Evolutionary conservation across 225 moss, liverwort and hornwort genomes (phyloP), one percentile per base, ranked within the genome.

Genomic region (Pseudisothecium myosuroides): DNA sequence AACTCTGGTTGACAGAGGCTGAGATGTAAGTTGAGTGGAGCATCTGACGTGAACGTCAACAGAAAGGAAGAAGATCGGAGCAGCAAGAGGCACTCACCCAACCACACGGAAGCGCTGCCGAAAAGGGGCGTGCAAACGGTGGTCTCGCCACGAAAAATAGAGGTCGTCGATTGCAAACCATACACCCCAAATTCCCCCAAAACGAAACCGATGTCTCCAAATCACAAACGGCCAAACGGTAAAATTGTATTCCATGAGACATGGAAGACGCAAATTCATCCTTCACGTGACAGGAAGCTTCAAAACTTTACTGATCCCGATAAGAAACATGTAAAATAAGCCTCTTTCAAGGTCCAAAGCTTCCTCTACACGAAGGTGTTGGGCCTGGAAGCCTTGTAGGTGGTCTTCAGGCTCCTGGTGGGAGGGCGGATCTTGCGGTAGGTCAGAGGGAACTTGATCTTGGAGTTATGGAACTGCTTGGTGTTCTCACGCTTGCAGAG

Each of bases 401-500:
- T 97, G 83, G 97, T 95, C 93, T 97, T 97, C 64, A 97, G 59
- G 87, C 90, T 94, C 86, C 92, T 93, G 78, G 90, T 91, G 27
- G 96, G 95, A 76, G 95, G 96, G 84, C 93, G 93, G 87, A 97
- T 94, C 92, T 94, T 97, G 88, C 94, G 92, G 88, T 94, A 94
- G 32, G 95, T 96, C 91, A 95, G 59, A 4, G 96, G 96, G 90
- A 95, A 96, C 85, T 97, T 96, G 78, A 97, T 95, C 72, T 94
- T 93, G 31, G 96, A 94, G 72, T 94, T 86, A 22, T 95, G 96
- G 79, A 96, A 97, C 83, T 96, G 96, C 93, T 96, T 96, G 34
- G 95, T 95, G 74, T 96, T 96, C 82, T 93, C 93, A 50, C 95
- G 93, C 93, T 96, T 97, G 94, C 95, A 97, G 34, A 97, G 92